Conservation (phyloP, 805 yeast genomes). For the Candida chauliodis region DNA sequence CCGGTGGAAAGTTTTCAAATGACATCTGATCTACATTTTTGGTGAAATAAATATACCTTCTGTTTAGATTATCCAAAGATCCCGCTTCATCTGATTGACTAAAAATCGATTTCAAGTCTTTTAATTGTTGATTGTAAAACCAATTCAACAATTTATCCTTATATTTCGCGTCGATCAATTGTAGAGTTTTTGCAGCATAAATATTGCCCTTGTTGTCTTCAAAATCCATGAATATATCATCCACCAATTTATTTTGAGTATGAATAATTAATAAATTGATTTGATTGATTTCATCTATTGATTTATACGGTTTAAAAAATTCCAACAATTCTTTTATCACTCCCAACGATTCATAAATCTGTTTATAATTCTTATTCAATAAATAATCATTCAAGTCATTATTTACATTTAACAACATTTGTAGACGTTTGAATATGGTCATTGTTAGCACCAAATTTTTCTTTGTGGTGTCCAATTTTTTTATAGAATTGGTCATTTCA, state of each 20-base stretch:
- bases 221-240: conserved; percentile 71
- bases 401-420: conserved; percentile 78
- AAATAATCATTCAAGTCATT: conserved; percentile 52
- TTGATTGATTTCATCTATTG: conserved; percentile 74
- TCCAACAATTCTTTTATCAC: conserved; percentile 72
- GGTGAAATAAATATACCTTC: conserved; percentile 80
- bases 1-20: conserved; percentile 55
- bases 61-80: conserved; percentile 76
- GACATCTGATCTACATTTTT: conserved; percentile 62
- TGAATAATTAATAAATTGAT: conserved; percentile 57
- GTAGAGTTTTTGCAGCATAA: conserved; percentile 73
- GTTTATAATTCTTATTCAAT: conserved; percentile 45
- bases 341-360: conserved; percentile 57
- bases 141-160: conserved; percentile 61
- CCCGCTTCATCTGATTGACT: conserved; percentile 89
- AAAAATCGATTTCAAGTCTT: conserved; percentile 75
- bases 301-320: conserved; percentile 75
- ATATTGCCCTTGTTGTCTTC: conserved; percentile 39
- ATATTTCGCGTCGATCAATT: conserved; percentile 55
- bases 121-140: conserved; percentile 67
- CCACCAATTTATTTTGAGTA: conserved; percentile 58
- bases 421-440: conserved; percentile 82
- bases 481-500: conserved; percentile 72
- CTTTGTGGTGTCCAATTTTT: conserved; percentile 76
- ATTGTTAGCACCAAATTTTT: conserved; percentile 78